A percentile compares a stretch with the other conserved stretches of the same genome.
These are phyloP conservation scores for Petrea volubilis DNA, from an alignment of 257 asterid species.

Conservation along the genomic window DNA sequence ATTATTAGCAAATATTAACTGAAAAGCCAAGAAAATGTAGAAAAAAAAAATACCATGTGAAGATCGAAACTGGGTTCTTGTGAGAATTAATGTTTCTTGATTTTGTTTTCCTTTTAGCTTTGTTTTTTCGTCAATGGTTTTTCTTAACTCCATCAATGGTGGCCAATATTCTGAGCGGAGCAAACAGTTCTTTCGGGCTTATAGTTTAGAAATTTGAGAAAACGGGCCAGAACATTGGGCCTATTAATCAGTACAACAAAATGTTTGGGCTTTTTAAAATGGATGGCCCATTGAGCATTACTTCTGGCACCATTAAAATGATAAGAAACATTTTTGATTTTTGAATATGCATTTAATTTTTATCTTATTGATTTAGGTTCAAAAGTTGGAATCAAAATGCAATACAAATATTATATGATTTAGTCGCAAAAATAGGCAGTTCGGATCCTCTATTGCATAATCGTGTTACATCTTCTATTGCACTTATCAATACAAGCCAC, in stretches of 20 bases:
- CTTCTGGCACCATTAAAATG: neutral
- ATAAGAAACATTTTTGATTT: neutral
- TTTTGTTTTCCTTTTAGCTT: neutral
- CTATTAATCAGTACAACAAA: neutral
- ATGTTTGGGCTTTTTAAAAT: too few species aligned
- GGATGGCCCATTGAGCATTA: too few species aligned
- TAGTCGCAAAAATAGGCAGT: too few species aligned
- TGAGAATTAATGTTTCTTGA: neutral
- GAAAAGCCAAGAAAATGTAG: neutral
- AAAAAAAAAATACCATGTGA: neutral
- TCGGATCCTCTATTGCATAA: too few species aligned
- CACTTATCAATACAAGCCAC: too few species aligned
- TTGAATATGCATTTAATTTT: neutral
- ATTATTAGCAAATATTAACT: neutral
- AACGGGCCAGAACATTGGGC: neutral
- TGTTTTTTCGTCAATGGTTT: neutral
- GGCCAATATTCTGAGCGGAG: neutral
- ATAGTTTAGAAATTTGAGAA: too few species aligned
- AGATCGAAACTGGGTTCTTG: neutral
- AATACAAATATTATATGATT: too few species aligned
- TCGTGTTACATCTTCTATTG: too few species aligned
- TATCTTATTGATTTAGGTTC: too few species aligned
- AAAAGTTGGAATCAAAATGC: too few species aligned
- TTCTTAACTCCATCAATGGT: neutral
- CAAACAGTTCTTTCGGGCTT: neutral